phyloP scores from a whole-genome alignment of 345 rosid species.

The Sisymbrium altissimum region DNA sequence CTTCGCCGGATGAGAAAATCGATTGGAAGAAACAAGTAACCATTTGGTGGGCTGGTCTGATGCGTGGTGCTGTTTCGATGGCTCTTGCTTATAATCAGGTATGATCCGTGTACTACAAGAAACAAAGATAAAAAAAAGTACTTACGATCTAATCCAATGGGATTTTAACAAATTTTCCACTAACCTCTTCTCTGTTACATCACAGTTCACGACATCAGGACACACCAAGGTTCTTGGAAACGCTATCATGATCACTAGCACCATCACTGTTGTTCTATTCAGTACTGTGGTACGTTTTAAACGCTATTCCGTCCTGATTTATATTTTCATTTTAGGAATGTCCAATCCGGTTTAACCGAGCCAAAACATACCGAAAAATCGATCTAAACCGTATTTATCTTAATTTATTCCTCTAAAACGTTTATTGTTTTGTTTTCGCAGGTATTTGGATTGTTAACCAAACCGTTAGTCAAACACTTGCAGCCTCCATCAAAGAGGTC shows the following conservation, averaged over 20 bases:
- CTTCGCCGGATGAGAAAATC: constrained; percentile 51
- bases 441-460: constrained; percentile 87
- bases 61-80: constrained; percentile 97
- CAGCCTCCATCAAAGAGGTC: constrained; percentile 55
- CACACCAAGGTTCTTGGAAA: constrained; percentile 58
- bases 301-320: background rate
- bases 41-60: constrained; percentile 99
- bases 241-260: constrained; percentile 94
- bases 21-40: constrained; percentile 71
- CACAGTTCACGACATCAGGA: constrained; percentile 71
- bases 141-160: background rate
- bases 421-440: constrained; percentile 28
- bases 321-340: background rate
- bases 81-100: constrained; percentile 99
- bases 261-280: constrained; percentile 88
- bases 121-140: background rate
- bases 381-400: background rate
- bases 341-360: background rate
- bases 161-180: background rate
- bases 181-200: background rate
- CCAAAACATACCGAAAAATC: background rate
- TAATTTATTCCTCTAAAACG: background rate
- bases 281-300: constrained; percentile 75
- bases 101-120: constrained; percentile 1
- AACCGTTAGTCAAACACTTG: constrained; percentile 72